phyloP scores from a whole-genome alignment of 2,329 filamentous ascomycete genomes.

The Pseudocercospora cruenta region DNA sequence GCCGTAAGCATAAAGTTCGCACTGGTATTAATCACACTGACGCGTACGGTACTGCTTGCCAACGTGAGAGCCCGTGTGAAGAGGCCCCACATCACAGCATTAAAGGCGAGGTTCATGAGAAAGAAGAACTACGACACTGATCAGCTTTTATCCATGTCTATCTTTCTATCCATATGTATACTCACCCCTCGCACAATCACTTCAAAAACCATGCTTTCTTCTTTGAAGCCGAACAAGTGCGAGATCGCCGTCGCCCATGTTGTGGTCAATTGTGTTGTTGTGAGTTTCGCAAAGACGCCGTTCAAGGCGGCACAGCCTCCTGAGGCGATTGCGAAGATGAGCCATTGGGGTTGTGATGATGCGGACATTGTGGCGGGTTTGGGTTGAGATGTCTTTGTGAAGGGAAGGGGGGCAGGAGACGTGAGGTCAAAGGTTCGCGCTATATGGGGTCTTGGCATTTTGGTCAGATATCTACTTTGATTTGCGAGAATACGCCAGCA shows the following conservation, averaged over 20 bases:
- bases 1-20: slow-evolving; percentile 81
- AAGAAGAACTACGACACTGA: slow-evolving; percentile 67
- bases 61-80: slow-evolving; percentile 78
- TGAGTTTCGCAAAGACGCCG: slow-evolving; percentile 82
- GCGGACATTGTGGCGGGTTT: slow-evolving; percentile 10
- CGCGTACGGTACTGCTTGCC: slow-evolving; percentile 75
- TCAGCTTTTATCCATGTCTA: neutral
- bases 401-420: neutral
- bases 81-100: slow-evolving; percentile 81
- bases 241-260: slow-evolving; percentile 56
- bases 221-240: slow-evolving; percentile 49
- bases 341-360: slow-evolving; percentile 46
- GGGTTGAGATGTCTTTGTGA: neutral
- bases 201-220: slow-evolving; percentile 54
- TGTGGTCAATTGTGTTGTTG: slow-evolving; percentile 63
- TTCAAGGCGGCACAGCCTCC: slow-evolving; percentile 80
- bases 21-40: slow-evolving; percentile 80
- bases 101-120: slow-evolving; percentile 72
- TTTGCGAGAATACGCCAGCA: neutral
- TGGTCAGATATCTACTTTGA: neutral
- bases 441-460: neutral
- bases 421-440: neutral
- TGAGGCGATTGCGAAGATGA: slow-evolving; percentile 71
- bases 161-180: slow-evolving; percentile 17
- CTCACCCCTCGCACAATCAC: slow-evolving; percentile 56